Evolutionary conservation across 2,329 filamentous ascomycete species (phyloP), one percentile per base, ranked within the genome.

Genomic region (Sclerotinia nivalis): DNA sequence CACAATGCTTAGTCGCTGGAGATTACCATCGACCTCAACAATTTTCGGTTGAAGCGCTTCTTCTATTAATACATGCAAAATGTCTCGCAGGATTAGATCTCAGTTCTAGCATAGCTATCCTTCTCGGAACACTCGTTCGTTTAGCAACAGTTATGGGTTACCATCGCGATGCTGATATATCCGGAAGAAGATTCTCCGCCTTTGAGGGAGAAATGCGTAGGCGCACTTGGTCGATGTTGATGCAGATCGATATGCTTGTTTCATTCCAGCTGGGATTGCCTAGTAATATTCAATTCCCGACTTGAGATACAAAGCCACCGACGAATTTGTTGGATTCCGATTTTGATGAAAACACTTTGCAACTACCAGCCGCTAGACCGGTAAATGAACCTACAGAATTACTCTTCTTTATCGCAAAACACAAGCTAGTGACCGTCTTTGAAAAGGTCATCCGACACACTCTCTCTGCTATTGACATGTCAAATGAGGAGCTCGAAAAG

Each of bases 241-340:
- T 83, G 49, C 86, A 89, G 75, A 82, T 89, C 58, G 89, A 91
- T 76, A 78, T 89, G 7, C 77, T 91, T 9, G 87, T 90, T 47
- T 86, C 87, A 1, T 90, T 89, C 75, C 87, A 91, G 76, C 83
- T 90, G 72, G 89, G 89, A 3, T 81, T 92, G 69, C 89, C 89
- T 4, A 85, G 85, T 75, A 88, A 76, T 73, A 79, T 80, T 52
- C 77, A 79, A 62, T 76, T 79, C 10, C 72, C 74, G n/a, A 78
- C 81, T 70, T 77, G 75, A 62, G 82, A 84, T 71, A 80, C 78
- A 1, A 71, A 73, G 43, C 75, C 79, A 67, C 82, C 82, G 7
- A 75, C 76, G 0, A 83, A 83, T 71, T 72, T 83, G 1, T 71
- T 73, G 0, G 81, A 84, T 45, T 76, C 78, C 10, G 82, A 84